Evolutionary conservation across 2,329 filamentous ascomycete species (phyloP).

Genomic region (Xylariaceae sp.): DNA sequence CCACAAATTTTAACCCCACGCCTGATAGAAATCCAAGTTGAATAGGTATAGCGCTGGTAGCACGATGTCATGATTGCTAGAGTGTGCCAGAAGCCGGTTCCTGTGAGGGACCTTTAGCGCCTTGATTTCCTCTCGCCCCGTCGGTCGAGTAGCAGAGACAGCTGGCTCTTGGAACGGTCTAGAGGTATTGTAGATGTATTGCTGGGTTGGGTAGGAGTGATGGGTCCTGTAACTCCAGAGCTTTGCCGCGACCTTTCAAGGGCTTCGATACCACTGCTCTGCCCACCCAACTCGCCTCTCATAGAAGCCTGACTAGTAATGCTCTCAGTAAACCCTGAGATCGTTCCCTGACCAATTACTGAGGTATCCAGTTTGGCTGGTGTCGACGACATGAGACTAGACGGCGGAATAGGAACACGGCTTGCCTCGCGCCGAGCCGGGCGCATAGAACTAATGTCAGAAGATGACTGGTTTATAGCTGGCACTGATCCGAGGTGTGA

Average conservation of each 20-base stretch:
- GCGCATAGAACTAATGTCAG: constrained; percentile 31
- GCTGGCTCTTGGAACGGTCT: constrained; percentile 65
- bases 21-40: constrained; percentile 1
- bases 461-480: constrained; percentile 42
- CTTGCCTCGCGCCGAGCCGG: constrained; percentile 33
- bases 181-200: constrained; percentile 53
- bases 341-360: constrained; percentile 50
- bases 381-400: constrained; percentile 41
- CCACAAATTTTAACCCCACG: constrained; percentile 1
- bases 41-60: constrained; percentile 1
- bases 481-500: constrained; percentile 28
- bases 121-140: constrained; percentile 38
- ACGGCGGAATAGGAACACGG: constrained; percentile 37
- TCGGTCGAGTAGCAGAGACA: constrained; percentile 62
- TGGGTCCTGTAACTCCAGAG: constrained; percentile 42
- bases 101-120: constrained; percentile 26
- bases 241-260: constrained; percentile 24
- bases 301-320: constrained; percentile 13
- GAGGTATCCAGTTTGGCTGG: constrained; percentile 47
- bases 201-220: constrained; percentile 58
- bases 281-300: neutral
- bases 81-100: neutral
- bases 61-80: constrained; percentile 2
- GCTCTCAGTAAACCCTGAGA: constrained; percentile 48
- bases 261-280: constrained; percentile 9